Conservation (phyloP, 768 basidiomycete species). For the Boletus barrowsii region DNA sequence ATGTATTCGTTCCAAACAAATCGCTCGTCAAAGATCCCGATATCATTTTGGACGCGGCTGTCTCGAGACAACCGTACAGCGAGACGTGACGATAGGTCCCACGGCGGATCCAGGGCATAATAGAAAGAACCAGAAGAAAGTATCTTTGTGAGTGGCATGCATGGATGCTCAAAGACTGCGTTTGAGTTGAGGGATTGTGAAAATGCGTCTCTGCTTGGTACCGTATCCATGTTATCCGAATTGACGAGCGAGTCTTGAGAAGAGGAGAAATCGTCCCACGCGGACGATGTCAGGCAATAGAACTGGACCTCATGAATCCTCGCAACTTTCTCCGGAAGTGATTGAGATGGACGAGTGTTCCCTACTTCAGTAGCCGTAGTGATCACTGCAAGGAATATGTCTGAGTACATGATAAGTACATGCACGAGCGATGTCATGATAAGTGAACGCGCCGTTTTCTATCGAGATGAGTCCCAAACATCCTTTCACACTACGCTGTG, state of each 20-base stretch:
- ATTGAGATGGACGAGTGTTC: conserved; percentile 59
- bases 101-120: conserved; percentile 75
- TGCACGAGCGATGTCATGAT: not conserved
- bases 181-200: conserved; percentile 38
- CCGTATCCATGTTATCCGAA: conserved; percentile 52
- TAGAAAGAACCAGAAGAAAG: conserved; percentile 92
- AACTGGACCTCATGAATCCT: conserved; percentile 89
- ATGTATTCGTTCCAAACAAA: conserved; percentile 97
- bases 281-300: conserved; percentile 77
- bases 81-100: conserved; percentile 89
- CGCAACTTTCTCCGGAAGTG: conserved; percentile 62
- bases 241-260: conserved; percentile 52
- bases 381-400: conserved; percentile 83
- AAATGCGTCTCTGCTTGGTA: conserved; percentile 43
- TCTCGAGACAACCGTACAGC: conserved; percentile 62
- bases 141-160: conserved; percentile 84
- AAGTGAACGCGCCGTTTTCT: conserved; percentile 52
- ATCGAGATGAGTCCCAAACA: conserved; percentile 81
- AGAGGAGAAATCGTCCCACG: conserved; percentile 75
- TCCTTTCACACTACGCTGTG: conserved; percentile 72
- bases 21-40: conserved; percentile 70
- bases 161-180: conserved; percentile 85
- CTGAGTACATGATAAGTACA: conserved; percentile 36
- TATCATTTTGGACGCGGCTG: conserved; percentile 42
- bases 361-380: conserved; percentile 75